Base-by-base conservation (phyloP, 2,329 filamentous ascomycete genomes). In the Neonectria punicea region DNA sequence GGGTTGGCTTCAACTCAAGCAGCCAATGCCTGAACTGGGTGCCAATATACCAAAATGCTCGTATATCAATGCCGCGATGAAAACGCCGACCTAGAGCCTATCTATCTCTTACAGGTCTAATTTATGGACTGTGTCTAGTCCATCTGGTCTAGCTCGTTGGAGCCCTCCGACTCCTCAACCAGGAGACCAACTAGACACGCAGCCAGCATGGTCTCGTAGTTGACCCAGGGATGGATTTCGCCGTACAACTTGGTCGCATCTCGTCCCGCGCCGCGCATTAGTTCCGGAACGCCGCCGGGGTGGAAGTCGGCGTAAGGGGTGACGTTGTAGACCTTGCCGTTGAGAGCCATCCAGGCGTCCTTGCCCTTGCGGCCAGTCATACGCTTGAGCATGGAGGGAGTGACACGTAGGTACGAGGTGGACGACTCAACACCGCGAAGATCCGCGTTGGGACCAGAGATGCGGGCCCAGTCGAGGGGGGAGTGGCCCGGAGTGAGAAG, bases 271-370 rank as follows among this genome's bases (percentile, higher is more conserved):
- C 83, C 85, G 34, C 87, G 82, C 78, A 92, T 79, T 67, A 96
- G 78, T 80, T 97, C 92, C 5, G 89, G 88, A 72, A 91, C 88
- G 9, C 93, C 96, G 22, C 96, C 96, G 0, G 96, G 96, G 78
- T 99, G 96, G 76, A 94, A 99, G 1, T 92, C 90, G 39, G 94
- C 77, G 76, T 98, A 99, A 0, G 95, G 93, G 0, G 91, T 91
- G 63, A 99, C 90, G 75, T 98, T 98, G 81, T 98, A 99, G 30
- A 98, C 95, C 74, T 92, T 92, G 1, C 95, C 94, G 65, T 93
- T 91, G 66, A 97, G 90, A 1, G 89, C 92, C 65, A 92, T 97
- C 96, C 96, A 99, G 0, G 94, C 93, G 74, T 97, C 93, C 67
- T 87, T 90, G 9, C 93, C 93, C 76, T 92, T 92, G 32, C 95